Evolutionary conservation across 2,329 filamentous ascomycete genomes (phyloP).

Genomic region (Diplodia mutila): DNA sequence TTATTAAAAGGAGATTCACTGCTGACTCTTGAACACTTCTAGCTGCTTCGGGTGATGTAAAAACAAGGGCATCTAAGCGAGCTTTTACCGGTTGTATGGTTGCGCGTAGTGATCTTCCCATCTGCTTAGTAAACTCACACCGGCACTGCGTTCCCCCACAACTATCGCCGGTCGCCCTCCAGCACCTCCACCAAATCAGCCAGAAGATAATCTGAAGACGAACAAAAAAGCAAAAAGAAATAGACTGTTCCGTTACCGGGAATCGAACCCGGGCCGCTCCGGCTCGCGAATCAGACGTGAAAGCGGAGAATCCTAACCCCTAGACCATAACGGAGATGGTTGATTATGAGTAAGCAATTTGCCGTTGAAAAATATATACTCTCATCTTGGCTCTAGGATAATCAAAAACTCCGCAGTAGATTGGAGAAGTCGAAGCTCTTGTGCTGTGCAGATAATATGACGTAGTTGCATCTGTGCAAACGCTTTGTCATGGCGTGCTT

Average conservation of each 20-base stretch:
- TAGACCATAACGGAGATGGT: conserved; percentile 26
- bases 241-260: conserved; percentile 19
- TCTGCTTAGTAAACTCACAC: background rate
- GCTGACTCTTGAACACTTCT: background rate
- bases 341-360: background rate
- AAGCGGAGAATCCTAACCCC: conserved; percentile 26
- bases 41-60: background rate
- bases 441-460: background rate
- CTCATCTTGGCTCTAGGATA: background rate
- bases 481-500: no score
- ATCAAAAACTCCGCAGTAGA: no score
- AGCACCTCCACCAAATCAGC: background rate
- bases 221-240: background rate
- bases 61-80: no score
- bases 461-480: background rate
- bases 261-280: conserved; percentile 26
- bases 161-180: background rate
- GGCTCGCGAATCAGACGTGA: conserved; percentile 3
- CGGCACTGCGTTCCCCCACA: background rate
- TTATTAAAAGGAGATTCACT: background rate
- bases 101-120: no score
- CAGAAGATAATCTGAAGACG: background rate
- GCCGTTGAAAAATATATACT: background rate
- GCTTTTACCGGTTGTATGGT: background rate
- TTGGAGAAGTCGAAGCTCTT: background rate